Evolutionary conservation across 2,329 filamentous ascomycete species (phyloP), one percentile per base, ranked within the genome.

Genomic region (Fusarium nanum): DNA sequence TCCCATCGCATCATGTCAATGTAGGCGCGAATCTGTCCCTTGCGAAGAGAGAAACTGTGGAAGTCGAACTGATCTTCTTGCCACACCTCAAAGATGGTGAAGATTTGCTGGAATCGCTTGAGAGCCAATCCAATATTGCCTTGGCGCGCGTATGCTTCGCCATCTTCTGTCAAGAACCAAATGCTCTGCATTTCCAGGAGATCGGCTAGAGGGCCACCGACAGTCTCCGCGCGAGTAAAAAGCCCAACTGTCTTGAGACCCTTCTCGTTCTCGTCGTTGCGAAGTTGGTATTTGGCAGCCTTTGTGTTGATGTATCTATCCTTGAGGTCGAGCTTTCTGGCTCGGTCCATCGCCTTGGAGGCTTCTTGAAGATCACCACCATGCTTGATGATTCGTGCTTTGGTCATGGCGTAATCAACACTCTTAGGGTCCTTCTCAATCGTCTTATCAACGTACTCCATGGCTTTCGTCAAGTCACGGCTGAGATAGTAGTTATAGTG

Each of bases 261-360:
- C 73, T 90, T 90, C 54, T 97, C 93, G 76, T 93, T 96, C 77
- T 98, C 90, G 79, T 98, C 89, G 81, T 97, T 97, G 58, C 96
- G 90, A 49, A 99, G 87, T 80, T 97, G 94, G 78, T 99, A 99
- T 79, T 99, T 99, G 64, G 95, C 94, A 52, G 94, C 92, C 83
- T 99, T 99, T 70, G 94, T 97, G 85, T 99, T 99, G 85, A 98
- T 98, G 79, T 98, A 97, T 46, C 96, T 91, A 78, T 99, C 96
- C 81, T 91, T 93, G 71, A 92, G 89, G 77, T 99, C 97, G 67
- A 98, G 86, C 68, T 89, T 87, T 55, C 96, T 90, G 2, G 96
- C 96, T 71, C 91, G 85, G 73, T 98, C 92, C 93, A 99, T 98
- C 44, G 89, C 88, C 75, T 94, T 91, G 1, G 94, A 89, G 2